phyloP scores from a whole-genome alignment of 2,329 filamentous ascomycete species.

The Penicillium hesseltinei region DNA sequence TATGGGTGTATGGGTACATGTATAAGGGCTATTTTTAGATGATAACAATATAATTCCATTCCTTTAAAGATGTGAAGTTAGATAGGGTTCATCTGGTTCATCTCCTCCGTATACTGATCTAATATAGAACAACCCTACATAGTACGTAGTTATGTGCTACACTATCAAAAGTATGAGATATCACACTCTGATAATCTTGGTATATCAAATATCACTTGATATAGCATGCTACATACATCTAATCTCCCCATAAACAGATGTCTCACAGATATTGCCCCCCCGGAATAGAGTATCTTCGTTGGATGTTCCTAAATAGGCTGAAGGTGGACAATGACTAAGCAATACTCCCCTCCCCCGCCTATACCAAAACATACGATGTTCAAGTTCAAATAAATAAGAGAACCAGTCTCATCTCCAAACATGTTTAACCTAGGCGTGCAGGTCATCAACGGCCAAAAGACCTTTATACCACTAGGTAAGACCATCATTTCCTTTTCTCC shows the following conservation, averaged over 20 bases:
- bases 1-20: not conserved
- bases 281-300: not conserved
- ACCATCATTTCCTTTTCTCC: not conserved
- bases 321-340: not conserved
- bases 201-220: not conserved
- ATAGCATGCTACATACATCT: not conserved
- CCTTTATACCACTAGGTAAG: slow-evolving; percentile 35
- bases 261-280: not conserved
- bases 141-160: not conserved
- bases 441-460: slow-evolving; percentile 31
- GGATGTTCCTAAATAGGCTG: not conserved
- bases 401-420: not conserved
- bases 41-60: not conserved
- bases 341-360: not conserved
- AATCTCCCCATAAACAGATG: not conserved
- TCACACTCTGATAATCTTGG: not conserved
- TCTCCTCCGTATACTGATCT: not conserved
- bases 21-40: too few relatives aligned
- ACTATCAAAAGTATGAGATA: not conserved
- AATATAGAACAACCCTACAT: not conserved
- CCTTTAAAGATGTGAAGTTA: not conserved
- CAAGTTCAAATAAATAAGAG: not conserved
- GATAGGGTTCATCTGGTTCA: not conserved
- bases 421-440: slow-evolving; percentile 16
- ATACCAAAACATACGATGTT: not conserved